Conservation (phyloP, 306 rosid genomes). For the Oemleria cerasiformis region DNA sequence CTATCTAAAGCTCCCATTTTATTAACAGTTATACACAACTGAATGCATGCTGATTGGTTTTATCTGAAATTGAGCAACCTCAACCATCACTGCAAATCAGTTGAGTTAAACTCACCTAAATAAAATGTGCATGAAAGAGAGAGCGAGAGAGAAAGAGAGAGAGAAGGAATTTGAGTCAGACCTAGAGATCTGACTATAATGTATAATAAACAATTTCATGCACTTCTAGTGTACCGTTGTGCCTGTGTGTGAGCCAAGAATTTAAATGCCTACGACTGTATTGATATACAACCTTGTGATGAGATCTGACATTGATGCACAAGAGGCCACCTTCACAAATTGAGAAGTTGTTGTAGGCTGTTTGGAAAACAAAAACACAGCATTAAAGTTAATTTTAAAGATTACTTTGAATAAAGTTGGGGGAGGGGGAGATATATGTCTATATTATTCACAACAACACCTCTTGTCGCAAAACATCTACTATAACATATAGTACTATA, state of each 20-base stretch:
- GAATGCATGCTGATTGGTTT: too few relatives aligned
- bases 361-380: conserved; percentile 29
- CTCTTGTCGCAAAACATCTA: background rate
- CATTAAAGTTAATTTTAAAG: background rate
- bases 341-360: conserved; percentile 56
- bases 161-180: background rate
- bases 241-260: background rate
- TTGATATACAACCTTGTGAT: conserved; percentile 60
- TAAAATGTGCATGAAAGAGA: too few relatives aligned
- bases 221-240: background rate
- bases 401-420: background rate
- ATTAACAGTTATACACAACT: too few relatives aligned
- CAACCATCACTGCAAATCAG: too few relatives aligned
- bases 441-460: conserved; percentile 2
- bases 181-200: background rate
- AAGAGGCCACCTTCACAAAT: conserved; percentile 67
- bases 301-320: conserved; percentile 71
- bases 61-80: too few relatives aligned
- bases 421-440: background rate
- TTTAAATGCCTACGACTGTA: background rate
- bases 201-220: background rate
- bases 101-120: too few relatives aligned
- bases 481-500: background rate
- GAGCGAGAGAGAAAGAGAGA: conserved; percentile 15
- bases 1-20: too few relatives aligned